phyloP scores from a whole-genome alignment of 306 rosid species.

The Datisca glomerata region DNA sequence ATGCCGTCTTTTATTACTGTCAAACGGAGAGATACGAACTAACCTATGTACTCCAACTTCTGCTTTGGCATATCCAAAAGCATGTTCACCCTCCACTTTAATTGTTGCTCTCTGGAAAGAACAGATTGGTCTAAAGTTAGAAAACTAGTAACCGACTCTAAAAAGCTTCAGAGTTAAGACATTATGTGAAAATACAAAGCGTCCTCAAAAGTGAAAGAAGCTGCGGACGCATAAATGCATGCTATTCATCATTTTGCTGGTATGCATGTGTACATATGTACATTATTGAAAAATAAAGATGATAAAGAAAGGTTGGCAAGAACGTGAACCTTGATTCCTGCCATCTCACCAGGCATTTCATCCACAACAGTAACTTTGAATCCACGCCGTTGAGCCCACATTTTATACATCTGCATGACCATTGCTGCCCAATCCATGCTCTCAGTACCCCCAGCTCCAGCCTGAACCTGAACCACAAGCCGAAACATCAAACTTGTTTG shows the following conservation, averaged over 20 bases:
- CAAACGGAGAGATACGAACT: conserved; percentile 94
- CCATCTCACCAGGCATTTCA: conserved; percentile 93
- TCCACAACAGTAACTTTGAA: conserved; percentile 71
- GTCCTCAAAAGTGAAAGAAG: too few relatives aligned
- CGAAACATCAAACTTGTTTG: conserved; percentile 11
- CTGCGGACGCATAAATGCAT: too few relatives aligned
- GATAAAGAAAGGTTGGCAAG: conserved; percentile 32
- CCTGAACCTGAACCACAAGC: conserved; percentile 56
- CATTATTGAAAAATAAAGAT: too few relatives aligned
- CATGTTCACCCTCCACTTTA: conserved; percentile 85
- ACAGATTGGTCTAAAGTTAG: conserved; percentile 3
- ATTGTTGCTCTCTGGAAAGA: conserved; percentile 85
- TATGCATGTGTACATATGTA: too few relatives aligned
- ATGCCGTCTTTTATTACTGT: conserved; percentile 80
- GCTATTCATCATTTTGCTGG: too few relatives aligned
- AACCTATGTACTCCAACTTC: conserved; percentile 96
- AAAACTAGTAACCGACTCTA: too few relatives aligned
- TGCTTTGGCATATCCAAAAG: conserved; percentile 96
- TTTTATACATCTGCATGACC: conserved; percentile 91
- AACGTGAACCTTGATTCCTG: conserved; percentile 92
- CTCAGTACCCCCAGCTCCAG: conserved; percentile 99
- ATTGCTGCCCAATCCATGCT: conserved; percentile 99
- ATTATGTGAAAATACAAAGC: too few relatives aligned
- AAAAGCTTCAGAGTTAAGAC: too few relatives aligned
- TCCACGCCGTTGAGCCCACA: conserved; percentile 66